A percentile compares a stretch with the other conserved stretches of the same genome.
phyloP scores from a whole-genome alignment of 1,284 basidiomycete genomes.

The Abortiporus biennis region DNA sequence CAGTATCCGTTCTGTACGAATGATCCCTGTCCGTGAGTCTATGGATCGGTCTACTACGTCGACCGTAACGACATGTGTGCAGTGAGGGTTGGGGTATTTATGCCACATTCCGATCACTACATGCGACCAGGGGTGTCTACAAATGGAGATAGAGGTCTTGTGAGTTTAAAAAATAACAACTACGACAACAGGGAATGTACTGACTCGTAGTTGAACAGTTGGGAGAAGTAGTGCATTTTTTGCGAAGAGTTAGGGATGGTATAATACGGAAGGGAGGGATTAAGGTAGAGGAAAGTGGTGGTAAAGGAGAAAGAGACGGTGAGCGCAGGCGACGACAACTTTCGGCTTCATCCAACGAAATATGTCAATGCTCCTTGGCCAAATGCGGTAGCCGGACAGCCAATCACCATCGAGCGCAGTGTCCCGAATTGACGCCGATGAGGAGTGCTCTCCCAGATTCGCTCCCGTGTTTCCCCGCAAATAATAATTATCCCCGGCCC shows the following conservation, averaged over 20 bases:
- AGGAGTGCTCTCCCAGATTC: conserved; percentile 4
- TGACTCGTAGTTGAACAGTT: conserved; percentile 69
- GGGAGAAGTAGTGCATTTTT: conserved; percentile 72
- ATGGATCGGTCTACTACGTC: conserved; percentile 84
- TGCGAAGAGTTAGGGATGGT: conserved; percentile 1
- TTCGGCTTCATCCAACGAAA: no score
- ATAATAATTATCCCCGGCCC: neutral
- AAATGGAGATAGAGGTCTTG: conserved; percentile 9
- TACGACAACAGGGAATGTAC: conserved; percentile 19
- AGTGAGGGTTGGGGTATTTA: conserved; percentile 94
- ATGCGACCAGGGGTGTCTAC: conserved; percentile 83
- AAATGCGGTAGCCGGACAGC: conserved; percentile 5
- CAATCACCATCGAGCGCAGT: conserved; percentile 11
- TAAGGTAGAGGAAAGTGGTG: conserved; percentile 9
- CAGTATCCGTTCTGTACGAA: conserved; percentile 82
- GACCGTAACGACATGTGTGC: conserved; percentile 87
- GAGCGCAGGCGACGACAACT: conserved; percentile 13
- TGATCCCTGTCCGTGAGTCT: conserved; percentile 78
- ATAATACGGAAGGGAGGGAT: no score
- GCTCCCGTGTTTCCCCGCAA: conserved; percentile 12
- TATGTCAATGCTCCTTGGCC: no score
- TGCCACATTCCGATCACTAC: conserved; percentile 88
- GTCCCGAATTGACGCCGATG: conserved; percentile 4
- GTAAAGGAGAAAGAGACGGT: conserved; percentile 8
- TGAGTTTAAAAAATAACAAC: conserved; percentile 14